Base-by-base conservation (phyloP, 2,329 filamentous ascomycete genomes). In the Chrysoporthe cubensis region DNA sequence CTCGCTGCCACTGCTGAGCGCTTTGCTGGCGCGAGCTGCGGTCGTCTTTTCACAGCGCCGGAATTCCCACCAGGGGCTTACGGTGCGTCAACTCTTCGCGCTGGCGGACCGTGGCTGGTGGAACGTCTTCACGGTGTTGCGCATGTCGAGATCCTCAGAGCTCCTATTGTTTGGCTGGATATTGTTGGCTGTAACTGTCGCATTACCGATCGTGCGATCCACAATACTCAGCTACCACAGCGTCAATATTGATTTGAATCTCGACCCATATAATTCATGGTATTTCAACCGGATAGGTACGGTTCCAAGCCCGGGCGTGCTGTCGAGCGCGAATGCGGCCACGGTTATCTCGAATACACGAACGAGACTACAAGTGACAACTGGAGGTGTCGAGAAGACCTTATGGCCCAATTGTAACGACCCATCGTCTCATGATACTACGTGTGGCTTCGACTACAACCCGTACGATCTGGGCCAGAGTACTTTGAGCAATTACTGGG, bases 101-200 rank as follows among this genome's bases (percentile, higher is more conserved):
- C 72, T 74, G 4, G 72, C 72, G 4, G 73, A 74, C 26, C 70
- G 67, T 26, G 58, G 57, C 9, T 73, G 72, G 72, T 67, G 67
- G 14, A 69, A 64, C 37, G 8, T 40, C 16, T 32, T 37, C 32
- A 52, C 18, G 34, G 14, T 40, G 13, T 4, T 43, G 4, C 43
- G 34, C 16, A 34, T 21, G 11, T 13, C 26, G 6, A 18, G 6
- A 2, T 60, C 46, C 2, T 67, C 66, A 3, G 4, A 21, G 14
- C 32, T 67, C 26, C 13, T 44, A 3, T 14, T 37, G 2, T 16
- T 66, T 64, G 64, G 67, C 1, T 57, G 9, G 13, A 8, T 32
- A 26, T 9, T 69, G 34, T 26, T 69, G 11, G 40, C 44, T 48
- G 37, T 65, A 5, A 48, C 66, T 2, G 5, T 65, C 37, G 16